A percentile compares a stretch with the other conserved stretches of the same genome.
Evolutionary conservation across 768 basidiomycete species (phyloP).

Genomic region (Kwoniella europaea): DNA sequence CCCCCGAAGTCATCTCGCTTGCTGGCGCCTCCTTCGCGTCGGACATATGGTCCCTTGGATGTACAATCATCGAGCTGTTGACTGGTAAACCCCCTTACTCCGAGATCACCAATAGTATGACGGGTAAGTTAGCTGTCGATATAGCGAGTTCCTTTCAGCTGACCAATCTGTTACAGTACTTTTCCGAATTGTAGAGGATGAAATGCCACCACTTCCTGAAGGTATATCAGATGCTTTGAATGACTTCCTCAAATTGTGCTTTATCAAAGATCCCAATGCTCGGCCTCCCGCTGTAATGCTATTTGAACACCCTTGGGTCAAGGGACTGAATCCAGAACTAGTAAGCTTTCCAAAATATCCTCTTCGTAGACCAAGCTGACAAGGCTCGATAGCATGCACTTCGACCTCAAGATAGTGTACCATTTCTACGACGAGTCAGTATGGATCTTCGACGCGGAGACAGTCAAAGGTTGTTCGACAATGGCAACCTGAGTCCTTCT

Average conservation of each 20-base stretch:
- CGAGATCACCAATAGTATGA: slow-evolving; percentile 86
- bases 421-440: slow-evolving; percentile 90
- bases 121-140: slow-evolving; percentile 65
- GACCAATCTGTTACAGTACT: slow-evolving; percentile 68
- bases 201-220: slow-evolving; percentile 82
- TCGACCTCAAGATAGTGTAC: slow-evolving; percentile 90
- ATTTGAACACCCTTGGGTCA: slow-evolving; percentile 90
- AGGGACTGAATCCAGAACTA: slow-evolving; percentile 77
- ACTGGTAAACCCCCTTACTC: slow-evolving; percentile 91
- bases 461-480: slow-evolving; percentile 35
- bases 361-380: not conserved
- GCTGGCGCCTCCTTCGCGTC: slow-evolving; percentile 73
- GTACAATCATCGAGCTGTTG: slow-evolving; percentile 90
- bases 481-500: not conserved
- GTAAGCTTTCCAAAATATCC: slow-evolving; percentile 59
- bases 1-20: slow-evolving; percentile 94
- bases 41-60: slow-evolving; percentile 72
- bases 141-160: slow-evolving; percentile 60
- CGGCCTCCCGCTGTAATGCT: slow-evolving; percentile 85
- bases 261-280: slow-evolving; percentile 79
- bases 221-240: slow-evolving; percentile 74
- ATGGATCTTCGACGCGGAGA: slow-evolving; percentile 79
- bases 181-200: slow-evolving; percentile 96
- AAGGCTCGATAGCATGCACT: slow-evolving; percentile 63
- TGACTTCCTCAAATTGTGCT: slow-evolving; percentile 84